These are phyloP conservation scores for Fusarium dimerum DNA, from an alignment of 2,329 filamentous ascomycete species.

Conservation along the genomic window DNA sequence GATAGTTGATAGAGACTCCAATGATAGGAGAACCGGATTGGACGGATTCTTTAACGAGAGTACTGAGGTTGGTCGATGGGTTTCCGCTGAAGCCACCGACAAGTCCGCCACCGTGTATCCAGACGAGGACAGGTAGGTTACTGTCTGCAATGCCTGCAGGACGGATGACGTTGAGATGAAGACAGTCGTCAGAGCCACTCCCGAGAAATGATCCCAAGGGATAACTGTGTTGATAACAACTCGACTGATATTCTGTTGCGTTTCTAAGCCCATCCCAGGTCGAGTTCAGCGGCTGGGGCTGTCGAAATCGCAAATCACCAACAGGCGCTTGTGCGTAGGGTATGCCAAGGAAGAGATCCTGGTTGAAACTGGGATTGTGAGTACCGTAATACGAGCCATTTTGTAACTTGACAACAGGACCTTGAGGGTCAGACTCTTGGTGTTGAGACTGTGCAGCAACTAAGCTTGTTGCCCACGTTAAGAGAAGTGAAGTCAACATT, in stretches of 20 bases:
- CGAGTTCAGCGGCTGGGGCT: slow-evolving; percentile 11
- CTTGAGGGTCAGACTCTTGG: background rate
- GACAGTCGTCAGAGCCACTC: slow-evolving; percentile 16
- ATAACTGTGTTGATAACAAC: slow-evolving; percentile 16
- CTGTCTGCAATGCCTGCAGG: background rate
- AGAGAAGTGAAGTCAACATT: slow-evolving; percentile 5
- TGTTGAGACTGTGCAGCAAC: background rate
- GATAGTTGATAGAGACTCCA: slow-evolving; percentile 19
- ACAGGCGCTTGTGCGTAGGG: slow-evolving; percentile 18
- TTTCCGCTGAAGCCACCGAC: slow-evolving; percentile 10
- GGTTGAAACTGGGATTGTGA: slow-evolving; percentile 9
- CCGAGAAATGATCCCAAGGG: slow-evolving; percentile 4
- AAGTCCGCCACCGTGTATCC: slow-evolving; percentile 18
- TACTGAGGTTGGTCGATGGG: slow-evolving; percentile 5
- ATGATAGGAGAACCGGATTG: slow-evolving; percentile 15
- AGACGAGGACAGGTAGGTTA: slow-evolving; percentile 16
- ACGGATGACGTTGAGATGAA: slow-evolving; percentile 14
- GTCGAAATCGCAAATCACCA: slow-evolving; percentile 13
- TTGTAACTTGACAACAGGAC: slow-evolving; percentile 4
- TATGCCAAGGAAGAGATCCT: slow-evolving; percentile 18
- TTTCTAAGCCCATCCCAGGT: slow-evolving; percentile 13
- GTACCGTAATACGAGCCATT: slow-evolving; percentile 19
- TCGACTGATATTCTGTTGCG: slow-evolving; percentile 15
- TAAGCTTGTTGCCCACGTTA: background rate
- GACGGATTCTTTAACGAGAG: slow-evolving; percentile 14